Base-by-base conservation (phyloP, 2,329 filamentous ascomycete genomes). In the Sporothrix variecibatus region DNA sequence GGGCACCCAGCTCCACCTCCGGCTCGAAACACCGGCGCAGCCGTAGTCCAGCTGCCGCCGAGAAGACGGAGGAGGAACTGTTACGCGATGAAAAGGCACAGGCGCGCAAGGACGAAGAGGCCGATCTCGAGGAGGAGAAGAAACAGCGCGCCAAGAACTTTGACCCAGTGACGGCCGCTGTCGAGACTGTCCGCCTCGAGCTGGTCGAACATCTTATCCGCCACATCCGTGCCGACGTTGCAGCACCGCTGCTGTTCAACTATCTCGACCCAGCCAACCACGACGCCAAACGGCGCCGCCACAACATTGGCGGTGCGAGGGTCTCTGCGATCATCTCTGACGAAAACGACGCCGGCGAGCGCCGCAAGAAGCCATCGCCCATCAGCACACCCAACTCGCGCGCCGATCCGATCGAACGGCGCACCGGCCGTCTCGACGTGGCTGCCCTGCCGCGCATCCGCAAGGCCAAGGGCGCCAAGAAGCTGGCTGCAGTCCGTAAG, bases 101-200 rank as follows among this genome's bases (percentile, higher is more conserved):
- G 73, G 84, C 84, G 62, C 89, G 89, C 72, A 90, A 88, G 67
- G 93, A 97, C 79, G 91, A 94, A 60, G 93, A 94, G 76, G 88
- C 91, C 68, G 95, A 98, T 80, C 80, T 95, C 8, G 94, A 98
- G 80, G 93, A 96, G 77, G 95, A 98, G 81, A 98, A 96, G 84
- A 91, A 90, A 79, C 92, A 95, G 78, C 87, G 95, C 71, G 95
- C 95, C 23, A 92, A 92, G 79, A 92, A 97, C 80, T 89, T 98
- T 77, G 95, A 99, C 81, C 95, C 96, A n/a, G 93, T 95, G 4
- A 84, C 87, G 68, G 95, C 97, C 80, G 95, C 96, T 46, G 86
- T 94, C 53, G 91, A 95, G 75, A 88, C 93, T 62, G 88, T 98
- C 72, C 89, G 92, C 71, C 89, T 90, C 72, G 95, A 98, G 81